phyloP scores from a whole-genome alignment of 1,284 basidiomycete genomes.

The Stygiomarasmius scandens region DNA sequence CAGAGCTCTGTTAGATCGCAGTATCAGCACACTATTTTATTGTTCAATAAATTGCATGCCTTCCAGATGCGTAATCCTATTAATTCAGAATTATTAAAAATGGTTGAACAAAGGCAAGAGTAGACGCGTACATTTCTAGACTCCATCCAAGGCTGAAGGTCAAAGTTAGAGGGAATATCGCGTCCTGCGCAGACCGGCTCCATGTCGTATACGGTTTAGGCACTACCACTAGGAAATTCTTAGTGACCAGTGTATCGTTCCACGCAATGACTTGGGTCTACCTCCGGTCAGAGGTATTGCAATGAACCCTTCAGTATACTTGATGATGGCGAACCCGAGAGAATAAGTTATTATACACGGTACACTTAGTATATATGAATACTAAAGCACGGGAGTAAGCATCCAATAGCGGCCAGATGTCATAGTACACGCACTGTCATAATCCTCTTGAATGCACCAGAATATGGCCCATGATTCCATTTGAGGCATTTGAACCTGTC shows the following conservation, averaged over 20 bases:
- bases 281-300: slow-evolving; percentile 47
- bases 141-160: slow-evolving; percentile 67
- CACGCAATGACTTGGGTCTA: slow-evolving; percentile 36
- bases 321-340: slow-evolving; percentile 66
- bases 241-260: background rate
- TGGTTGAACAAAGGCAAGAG: background rate
- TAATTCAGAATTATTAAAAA: slow-evolving; percentile 3
- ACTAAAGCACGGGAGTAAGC: slow-evolving; percentile 43
- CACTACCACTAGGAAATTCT: slow-evolving; percentile 46
- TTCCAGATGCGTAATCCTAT: slow-evolving; percentile 77
- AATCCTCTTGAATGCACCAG: slow-evolving; percentile 77
- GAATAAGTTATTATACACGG: slow-evolving; percentile 64
- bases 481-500: slow-evolving; percentile 73
- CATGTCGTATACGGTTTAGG: slow-evolving; percentile 66
- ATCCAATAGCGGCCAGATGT: background rate
- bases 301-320: slow-evolving; percentile 68
- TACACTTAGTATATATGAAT: slow-evolving; percentile 67
- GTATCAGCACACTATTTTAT: too few species aligned
- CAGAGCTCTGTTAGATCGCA: slow-evolving; percentile 68
- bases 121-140: slow-evolving; percentile 65
- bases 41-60: slow-evolving; percentile 43
- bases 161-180: slow-evolving; percentile 66
- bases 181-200: slow-evolving; percentile 43
- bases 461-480: slow-evolving; percentile 65
- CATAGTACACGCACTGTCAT: slow-evolving; percentile 67